Percentiles rank a stretch among this genome's conserved stretches.
Conservation (phyloP, 1,284 basidiomycete genomes). For the Ceratobasidium sp. region DNA sequence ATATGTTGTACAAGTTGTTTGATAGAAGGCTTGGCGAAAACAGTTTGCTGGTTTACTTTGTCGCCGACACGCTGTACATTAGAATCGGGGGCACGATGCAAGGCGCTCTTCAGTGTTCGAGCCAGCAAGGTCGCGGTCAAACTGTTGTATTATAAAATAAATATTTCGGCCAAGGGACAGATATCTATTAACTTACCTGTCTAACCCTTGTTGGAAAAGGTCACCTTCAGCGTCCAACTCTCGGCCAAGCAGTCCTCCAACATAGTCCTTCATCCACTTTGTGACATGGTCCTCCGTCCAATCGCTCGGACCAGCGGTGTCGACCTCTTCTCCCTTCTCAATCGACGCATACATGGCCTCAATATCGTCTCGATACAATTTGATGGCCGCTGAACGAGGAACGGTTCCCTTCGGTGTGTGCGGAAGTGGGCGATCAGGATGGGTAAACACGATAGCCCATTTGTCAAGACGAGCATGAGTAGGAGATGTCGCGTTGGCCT, state of each 20-base stretch:
- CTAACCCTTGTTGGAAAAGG: conserved; percentile 29
- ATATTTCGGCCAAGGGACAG: no score
- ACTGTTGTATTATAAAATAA: no score
- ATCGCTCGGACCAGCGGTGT: not conserved
- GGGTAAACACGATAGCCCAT: conserved; percentile 40
- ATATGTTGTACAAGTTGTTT: not conserved
- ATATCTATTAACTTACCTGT: conserved; percentile 22
- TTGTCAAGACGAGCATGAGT: conserved; percentile 55
- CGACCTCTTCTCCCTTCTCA: not conserved
- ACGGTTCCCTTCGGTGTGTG: conserved; percentile 40
- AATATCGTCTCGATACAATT: conserved; percentile 39
- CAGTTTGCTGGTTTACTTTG: not conserved
- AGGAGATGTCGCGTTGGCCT: no score
- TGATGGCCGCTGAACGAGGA: conserved; percentile 32
- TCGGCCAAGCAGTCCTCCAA: not conserved
- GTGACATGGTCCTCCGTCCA: not conserved
- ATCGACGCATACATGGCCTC: conserved; percentile 39
- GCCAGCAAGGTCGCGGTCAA: not conserved
- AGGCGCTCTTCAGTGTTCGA: not conserved
- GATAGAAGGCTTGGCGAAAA: conserved; percentile 6
- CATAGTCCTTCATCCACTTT: not conserved
- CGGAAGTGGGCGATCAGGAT: not conserved
- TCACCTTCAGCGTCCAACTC: conserved; percentile 2
- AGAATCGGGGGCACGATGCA: not conserved
- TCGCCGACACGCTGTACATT: not conserved